These are phyloP conservation scores for Murraya paniculata DNA, from an alignment of 345 rosid genomes.

Conservation along the genomic window DNA sequence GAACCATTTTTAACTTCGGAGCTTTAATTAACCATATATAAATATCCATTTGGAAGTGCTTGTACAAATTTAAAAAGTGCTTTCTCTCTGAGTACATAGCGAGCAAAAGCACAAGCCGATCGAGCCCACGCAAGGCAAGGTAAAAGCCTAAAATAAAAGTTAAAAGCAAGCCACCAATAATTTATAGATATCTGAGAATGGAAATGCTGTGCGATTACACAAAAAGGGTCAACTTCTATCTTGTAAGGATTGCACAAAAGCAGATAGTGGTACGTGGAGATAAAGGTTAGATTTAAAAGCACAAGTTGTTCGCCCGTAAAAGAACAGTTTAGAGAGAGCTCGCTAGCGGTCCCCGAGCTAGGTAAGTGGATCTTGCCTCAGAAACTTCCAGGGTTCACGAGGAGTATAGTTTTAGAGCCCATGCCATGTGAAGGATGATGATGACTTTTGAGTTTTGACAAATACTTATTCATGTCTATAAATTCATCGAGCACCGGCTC, in stretches of 20 bases:
- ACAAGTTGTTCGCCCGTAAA: neutral
- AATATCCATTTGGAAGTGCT: neutral
- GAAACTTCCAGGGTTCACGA: conserved; percentile 34
- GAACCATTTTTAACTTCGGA: no score
- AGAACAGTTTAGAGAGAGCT: neutral
- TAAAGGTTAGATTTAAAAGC: neutral
- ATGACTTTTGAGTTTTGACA: conserved; percentile 11
- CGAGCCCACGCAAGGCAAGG: neutral
- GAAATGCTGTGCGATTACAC: neutral
- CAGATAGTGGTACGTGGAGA: neutral
- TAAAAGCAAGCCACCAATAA: no score
- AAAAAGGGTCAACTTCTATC: neutral
- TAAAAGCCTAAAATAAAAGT: neutral
- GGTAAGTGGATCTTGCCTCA: neutral
- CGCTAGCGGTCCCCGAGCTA: conserved; percentile 31
- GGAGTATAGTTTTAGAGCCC: conserved; percentile 5
- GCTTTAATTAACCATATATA: no score
- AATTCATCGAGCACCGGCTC: no score
- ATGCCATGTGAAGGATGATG: conserved; percentile 34
- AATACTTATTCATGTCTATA: no score
- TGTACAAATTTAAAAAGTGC: neutral
- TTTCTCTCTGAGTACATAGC: neutral
- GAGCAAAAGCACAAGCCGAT: no score
- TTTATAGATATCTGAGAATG: neutral
- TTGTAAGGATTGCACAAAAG: neutral